Conservation (phyloP, 257 asterid species). For the Fraxinus cuspidata region DNA sequence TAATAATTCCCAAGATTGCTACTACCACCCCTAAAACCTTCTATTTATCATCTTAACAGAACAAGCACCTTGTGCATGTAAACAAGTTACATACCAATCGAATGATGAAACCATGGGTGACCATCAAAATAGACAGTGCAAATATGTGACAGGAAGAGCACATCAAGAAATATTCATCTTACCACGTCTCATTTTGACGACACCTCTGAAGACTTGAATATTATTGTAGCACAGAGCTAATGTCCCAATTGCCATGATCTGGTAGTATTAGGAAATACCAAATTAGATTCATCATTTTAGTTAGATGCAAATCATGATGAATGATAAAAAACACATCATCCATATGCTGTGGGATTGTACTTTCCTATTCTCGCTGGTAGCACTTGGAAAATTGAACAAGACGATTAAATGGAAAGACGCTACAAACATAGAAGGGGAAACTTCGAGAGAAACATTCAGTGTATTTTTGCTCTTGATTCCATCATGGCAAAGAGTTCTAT, state of each 20-base stretch:
- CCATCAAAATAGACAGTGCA: conserved; percentile 4
- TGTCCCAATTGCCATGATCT: conserved; percentile 98
- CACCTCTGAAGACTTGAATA: conserved; percentile 85
- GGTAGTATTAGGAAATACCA: conserved; percentile 25
- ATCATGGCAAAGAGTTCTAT: background rate
- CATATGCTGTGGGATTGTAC: background rate
- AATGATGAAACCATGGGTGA: conserved; percentile 14
- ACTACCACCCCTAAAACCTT: background rate
- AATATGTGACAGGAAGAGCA: conserved; percentile 13
- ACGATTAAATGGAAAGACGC: background rate
- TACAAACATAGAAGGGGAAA: background rate
- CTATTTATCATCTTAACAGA: background rate
- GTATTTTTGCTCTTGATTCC: background rate
- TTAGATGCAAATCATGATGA: conserved; percentile 16
- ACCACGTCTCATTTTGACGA: conserved; percentile 98
- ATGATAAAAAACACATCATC: background rate
- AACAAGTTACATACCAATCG: background rate
- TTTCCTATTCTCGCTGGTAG: background rate
- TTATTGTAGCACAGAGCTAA: conserved; percentile 92
- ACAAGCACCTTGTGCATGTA: background rate
- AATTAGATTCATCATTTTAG: conserved; percentile 25
- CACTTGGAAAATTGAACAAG: background rate
- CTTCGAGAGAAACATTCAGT: background rate
- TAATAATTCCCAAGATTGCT: background rate
- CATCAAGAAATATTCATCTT: conserved; percentile 34